Percentiles rank a stretch among this genome's conserved stretches.
phyloP scores from a whole-genome alignment of 2,329 filamentous ascomycete species.

The Scedosporium minutisporum region DNA sequence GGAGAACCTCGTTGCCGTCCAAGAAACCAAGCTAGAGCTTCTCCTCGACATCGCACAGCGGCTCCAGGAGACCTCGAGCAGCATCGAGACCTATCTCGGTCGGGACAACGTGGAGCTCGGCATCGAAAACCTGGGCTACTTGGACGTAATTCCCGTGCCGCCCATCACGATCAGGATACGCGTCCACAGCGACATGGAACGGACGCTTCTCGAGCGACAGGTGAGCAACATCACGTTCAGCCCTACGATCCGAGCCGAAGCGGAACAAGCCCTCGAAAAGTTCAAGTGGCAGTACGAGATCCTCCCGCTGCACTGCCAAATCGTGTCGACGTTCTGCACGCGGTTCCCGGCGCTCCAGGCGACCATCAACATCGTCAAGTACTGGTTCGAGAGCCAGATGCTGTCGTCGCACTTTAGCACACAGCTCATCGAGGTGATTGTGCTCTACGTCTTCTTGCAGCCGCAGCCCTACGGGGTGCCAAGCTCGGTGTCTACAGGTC shows the following conservation, averaged over 20 bases:
- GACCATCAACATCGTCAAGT: constrained; percentile 75
- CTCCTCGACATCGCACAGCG: constrained; percentile 66
- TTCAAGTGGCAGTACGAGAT: constrained; percentile 66
- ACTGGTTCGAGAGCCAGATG: constrained; percentile 81
- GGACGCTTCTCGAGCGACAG: constrained; percentile 67
- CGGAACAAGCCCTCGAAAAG: constrained; percentile 57
- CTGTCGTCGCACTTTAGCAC: constrained; percentile 66
- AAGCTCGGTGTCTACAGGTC: constrained; percentile 67
- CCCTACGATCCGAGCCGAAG: constrained; percentile 55
- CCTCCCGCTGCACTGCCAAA: constrained; percentile 70
- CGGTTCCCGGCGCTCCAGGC: constrained; percentile 70
- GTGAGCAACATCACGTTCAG: constrained; percentile 64
- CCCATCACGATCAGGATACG: constrained; percentile 70
- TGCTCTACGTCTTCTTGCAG: constrained; percentile 66
- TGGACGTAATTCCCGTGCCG: constrained; percentile 71
- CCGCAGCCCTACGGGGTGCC: constrained; percentile 74
- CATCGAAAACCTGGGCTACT: constrained; percentile 66
- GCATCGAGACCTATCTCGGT: constrained; percentile 60
- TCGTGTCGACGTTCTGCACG: constrained; percentile 69
- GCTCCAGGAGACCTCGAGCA: constrained; percentile 50
- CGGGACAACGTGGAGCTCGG: constrained; percentile 65
- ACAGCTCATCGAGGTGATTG: constrained; percentile 78
- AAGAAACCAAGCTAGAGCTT: constrained; percentile 89
- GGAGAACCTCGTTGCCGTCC: constrained; percentile 81
- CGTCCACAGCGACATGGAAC: constrained; percentile 82